Percentiles rank a stretch among this genome's conserved stretches.
These are phyloP conservation scores for Botrytis galanthina DNA, from an alignment of 2,329 filamentous ascomycete species.

Conservation along the genomic window DNA sequence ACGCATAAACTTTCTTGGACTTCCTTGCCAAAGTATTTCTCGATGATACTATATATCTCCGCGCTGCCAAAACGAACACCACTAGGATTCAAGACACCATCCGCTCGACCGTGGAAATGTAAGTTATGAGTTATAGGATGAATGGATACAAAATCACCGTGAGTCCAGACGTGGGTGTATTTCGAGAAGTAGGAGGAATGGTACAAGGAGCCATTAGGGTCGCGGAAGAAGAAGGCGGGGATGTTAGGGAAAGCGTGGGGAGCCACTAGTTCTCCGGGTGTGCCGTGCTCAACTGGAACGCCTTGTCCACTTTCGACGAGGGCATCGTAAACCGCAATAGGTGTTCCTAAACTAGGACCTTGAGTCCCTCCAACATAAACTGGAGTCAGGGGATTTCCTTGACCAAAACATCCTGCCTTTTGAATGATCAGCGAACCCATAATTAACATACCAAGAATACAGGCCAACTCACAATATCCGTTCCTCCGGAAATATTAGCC, in stretches of 20 bases:
- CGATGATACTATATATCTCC: conserved; percentile 61
- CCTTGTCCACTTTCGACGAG: background rate
- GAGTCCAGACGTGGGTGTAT: background rate
- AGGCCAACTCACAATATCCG: background rate
- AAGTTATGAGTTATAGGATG: background rate
- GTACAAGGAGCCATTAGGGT: background rate
- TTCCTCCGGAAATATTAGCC: background rate
- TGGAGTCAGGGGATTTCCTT: background rate
- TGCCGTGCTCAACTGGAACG: background rate
- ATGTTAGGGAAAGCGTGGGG: background rate
- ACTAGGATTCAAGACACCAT: conserved; percentile 77
- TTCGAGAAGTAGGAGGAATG: background rate
- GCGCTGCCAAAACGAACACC: conserved; percentile 77
- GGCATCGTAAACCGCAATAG: background rate
- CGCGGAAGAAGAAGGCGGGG: background rate
- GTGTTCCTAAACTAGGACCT: background rate
- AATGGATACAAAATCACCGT: background rate
- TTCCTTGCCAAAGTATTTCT: conserved; percentile 61
- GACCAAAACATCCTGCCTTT: background rate
- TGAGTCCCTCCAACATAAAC: background rate
- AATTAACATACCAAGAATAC: background rate
- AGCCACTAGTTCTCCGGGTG: background rate
- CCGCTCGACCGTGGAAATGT: conserved; percentile 49
- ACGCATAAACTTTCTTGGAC: conserved; percentile 69
- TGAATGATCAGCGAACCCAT: background rate